These are phyloP conservation scores for Drosera spatulata DNA, from an alignment of 179 eudicot species.

Conservation along the genomic window DNA sequence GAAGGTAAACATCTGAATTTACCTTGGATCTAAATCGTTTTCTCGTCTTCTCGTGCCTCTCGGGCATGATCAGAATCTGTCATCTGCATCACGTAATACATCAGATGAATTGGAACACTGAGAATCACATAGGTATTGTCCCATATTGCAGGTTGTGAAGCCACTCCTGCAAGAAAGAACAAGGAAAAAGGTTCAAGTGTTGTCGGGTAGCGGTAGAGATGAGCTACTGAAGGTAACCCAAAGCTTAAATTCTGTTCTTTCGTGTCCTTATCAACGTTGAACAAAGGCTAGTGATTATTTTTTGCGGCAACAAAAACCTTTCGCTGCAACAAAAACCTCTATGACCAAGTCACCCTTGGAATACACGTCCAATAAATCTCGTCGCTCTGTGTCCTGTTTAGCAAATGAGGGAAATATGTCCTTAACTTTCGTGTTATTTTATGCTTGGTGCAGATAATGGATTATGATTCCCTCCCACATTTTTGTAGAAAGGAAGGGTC, in stretches of 20 bases:
- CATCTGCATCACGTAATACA: too few species aligned
- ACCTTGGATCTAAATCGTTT: too few species aligned
- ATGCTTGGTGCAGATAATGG: slow-evolving; percentile 33
- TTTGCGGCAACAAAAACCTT: too few species aligned
- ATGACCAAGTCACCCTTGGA: too few species aligned
- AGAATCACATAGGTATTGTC: too few species aligned
- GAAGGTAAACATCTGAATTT: slow-evolving; percentile 30
- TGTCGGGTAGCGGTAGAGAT: slow-evolving; percentile 45
- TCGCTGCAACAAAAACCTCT: too few species aligned
- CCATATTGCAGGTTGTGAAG: slow-evolving; percentile 42
- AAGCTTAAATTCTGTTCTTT: neutral
- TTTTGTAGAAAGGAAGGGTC: slow-evolving; percentile 49
- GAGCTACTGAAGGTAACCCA: slow-evolving; percentile 44
- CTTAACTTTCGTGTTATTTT: neutral
- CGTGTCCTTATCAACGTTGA: too few species aligned
- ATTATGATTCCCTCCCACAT: slow-evolving; percentile 46
- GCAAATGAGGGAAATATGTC: neutral
- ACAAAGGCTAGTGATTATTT: too few species aligned
- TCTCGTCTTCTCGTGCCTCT: too few species aligned
- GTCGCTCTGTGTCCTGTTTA: neutral
- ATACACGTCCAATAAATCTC: too few species aligned
- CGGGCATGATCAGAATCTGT: too few species aligned
- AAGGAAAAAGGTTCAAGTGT: slow-evolving; percentile 41
- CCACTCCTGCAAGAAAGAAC: slow-evolving; percentile 70
- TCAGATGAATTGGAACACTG: too few species aligned